Base-by-base conservation (phyloP, 345 rosid species). In the Atalantia buxifolia region DNA sequence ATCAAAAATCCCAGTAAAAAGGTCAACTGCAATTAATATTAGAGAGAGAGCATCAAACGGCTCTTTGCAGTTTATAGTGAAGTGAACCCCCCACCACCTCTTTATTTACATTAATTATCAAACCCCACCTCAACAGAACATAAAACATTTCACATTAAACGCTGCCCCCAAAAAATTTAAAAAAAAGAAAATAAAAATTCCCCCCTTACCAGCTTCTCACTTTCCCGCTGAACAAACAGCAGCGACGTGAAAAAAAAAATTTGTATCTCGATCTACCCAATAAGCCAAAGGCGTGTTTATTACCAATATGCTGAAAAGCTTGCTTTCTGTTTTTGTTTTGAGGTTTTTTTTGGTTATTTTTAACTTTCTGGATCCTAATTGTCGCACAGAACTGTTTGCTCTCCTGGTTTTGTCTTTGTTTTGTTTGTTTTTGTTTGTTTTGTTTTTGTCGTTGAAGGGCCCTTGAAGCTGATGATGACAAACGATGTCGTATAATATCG, bases 91-190 rank as follows among this genome's bases (percentile, higher is more conserved):
- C 74, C 63, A n/a, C n/a, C 19, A 45, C 76, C 77, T 75, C 74
- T 85, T 83, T 72, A 88, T 79, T 81, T 40, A 83, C 87, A 87
- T 86, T 87, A 19, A 88, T 78, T 85, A 78, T 71, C 30, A 84
- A 80, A 80, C 77, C 64, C 82, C 89, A 78, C 30, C 72, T 83
- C 79, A 77, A 69, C 83, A 76, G 35, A 82, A 85, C 76, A 36
- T 16, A 82, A 76, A 75, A 80, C 76, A 33, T 65, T 65, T 65
- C 57, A 33, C 27, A 21, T 35, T 19, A 10, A 66, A 35, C 69
- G n/a, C 50, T 45, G 18, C 16, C 19, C 18, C 5, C 30, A 25
- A 61, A 12, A 4, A 1, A 13, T 4, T 62, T 13, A 69, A 55
- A 69, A 28, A 82, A 77, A 75, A 2, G 25, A 59, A 75, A 19